Evolutionary conservation across 2,329 filamentous ascomycete genomes (phyloP), one percentile per base, ranked within the genome.

Genomic region (Diaporthe australafricana): DNA sequence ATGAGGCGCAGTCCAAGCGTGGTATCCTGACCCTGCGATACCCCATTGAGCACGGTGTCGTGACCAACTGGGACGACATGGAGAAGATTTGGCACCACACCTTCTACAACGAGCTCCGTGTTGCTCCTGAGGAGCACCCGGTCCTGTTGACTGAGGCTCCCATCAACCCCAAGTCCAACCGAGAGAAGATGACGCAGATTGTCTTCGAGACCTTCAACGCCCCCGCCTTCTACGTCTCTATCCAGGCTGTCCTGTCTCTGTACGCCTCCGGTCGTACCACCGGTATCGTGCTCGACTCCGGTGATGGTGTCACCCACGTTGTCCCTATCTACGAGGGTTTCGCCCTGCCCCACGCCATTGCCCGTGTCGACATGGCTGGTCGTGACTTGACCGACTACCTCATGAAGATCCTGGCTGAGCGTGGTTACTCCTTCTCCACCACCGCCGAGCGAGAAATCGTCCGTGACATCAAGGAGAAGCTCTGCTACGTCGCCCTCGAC

Each of bases 61-160:
- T 99, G 84, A 99, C 96, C 89, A 98, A 98, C 94, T 99, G 96
- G 96, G 96, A 99, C 86, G 96, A 98, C 87, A 98, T 98, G 96
- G 96, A 98, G 91, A 98, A 98, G 93, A 98, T 99, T 82, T 99
- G 96, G 96, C 96, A 99, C 88, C 96, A 99, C 94, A 98, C 96
- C 84, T 99, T 99, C 92, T 99, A 98, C 94, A 99, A 99, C 89
- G 96, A 99, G 91, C 91, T 99, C 84, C 96, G 96, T 96, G 96
- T 99, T 78, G 96, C 96, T 81, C 96, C 96, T 81, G 96, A 99
- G 91, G 96, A 99, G 93, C 96, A 99, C 92, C 96, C 96, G 81
- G 95, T 98, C 84, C 92, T 99, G 84, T 91, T 99, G 86, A 99
- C 96, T 80, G 96, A 99, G 90, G 96, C 96, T 81, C 96, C 96